Conservation (phyloP, 1,284 basidiomycete species). For the Grifola frondosa region DNA sequence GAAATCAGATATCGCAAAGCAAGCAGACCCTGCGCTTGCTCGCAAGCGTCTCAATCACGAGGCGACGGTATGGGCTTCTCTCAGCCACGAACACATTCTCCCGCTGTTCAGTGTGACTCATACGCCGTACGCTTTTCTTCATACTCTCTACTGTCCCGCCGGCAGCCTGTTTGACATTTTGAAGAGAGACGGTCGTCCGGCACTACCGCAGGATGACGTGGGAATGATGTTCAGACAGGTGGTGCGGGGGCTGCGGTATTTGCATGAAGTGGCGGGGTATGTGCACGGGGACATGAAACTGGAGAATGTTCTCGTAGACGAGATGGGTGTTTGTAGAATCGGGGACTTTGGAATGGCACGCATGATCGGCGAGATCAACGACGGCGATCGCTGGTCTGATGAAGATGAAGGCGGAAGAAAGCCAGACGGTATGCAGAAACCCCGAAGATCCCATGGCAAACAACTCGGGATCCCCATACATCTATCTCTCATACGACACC, state of each 20-base stretch:
- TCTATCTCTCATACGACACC: slow-evolving; percentile 36
- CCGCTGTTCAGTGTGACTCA: slow-evolving; percentile 76
- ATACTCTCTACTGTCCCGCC: slow-evolving; percentile 82
- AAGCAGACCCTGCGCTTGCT: slow-evolving; percentile 44
- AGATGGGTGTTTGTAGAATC: slow-evolving; percentile 78
- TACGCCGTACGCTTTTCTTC: slow-evolving; percentile 71
- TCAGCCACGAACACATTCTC: slow-evolving; percentile 78
- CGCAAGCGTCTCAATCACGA: slow-evolving; percentile 74
- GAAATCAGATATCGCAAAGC: slow-evolving; percentile 50
- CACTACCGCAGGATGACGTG: slow-evolving; percentile 71
- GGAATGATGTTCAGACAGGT: slow-evolving; percentile 91
- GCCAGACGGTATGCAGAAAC: slow-evolving; percentile 18
- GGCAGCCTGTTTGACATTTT: slow-evolving; percentile 88
- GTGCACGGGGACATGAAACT: slow-evolving; percentile 95
- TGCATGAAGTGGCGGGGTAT: slow-evolving; percentile 78
- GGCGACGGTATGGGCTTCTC: slow-evolving; percentile 74
- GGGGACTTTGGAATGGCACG: slow-evolving; percentile 83
- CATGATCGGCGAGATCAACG: slow-evolving; percentile 48
- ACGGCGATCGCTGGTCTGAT: slow-evolving; percentile 27
- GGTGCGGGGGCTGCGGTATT: slow-evolving; percentile 80
- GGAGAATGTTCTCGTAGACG: slow-evolving; percentile 93
- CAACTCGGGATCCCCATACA: slow-evolving; percentile 31
- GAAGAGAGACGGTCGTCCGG: slow-evolving; percentile 65
- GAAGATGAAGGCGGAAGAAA: slow-evolving; percentile 37
- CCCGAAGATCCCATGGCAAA: slow-evolving; percentile 23